A percentile compares a stretch with the other conserved stretches of the same genome.
These are phyloP conservation scores for Myriosclerotinia curreyana DNA, from an alignment of 2,329 filamentous ascomycete species.

Conservation along the genomic window DNA sequence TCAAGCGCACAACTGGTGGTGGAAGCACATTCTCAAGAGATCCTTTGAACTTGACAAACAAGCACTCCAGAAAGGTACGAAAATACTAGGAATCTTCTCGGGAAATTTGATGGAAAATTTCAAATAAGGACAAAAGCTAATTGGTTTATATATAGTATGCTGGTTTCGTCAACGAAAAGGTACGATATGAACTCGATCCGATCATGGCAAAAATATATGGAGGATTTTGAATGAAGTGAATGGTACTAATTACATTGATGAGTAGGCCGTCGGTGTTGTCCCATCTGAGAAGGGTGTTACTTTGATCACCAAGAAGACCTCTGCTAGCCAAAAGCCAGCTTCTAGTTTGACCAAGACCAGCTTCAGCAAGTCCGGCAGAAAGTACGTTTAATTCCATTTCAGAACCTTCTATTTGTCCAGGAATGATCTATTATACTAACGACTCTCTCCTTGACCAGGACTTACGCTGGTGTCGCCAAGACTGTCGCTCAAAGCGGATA, in stretches of 20 bases:
- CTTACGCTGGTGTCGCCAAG: conserved; percentile 85
- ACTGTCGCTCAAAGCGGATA: conserved; percentile 80
- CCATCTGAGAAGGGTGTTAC: conserved; percentile 72
- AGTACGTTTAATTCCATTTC: conserved; percentile 54
- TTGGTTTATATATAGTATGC: conserved; percentile 66
- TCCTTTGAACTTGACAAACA: conserved; percentile 89
- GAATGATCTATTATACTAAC: background rate
- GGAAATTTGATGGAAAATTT: background rate
- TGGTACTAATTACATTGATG: conserved; percentile 27
- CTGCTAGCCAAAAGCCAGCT: conserved; percentile 69
- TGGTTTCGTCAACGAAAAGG: conserved; percentile 92
- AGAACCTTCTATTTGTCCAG: background rate
- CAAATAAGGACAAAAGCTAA: conserved; percentile 21
- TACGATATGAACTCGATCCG: conserved; percentile 45
- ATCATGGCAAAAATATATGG: background rate
- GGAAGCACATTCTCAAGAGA: conserved; percentile 90
- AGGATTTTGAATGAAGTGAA: conserved; percentile 12
- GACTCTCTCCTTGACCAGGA: conserved; percentile 49
- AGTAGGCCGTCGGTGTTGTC: conserved; percentile 73
- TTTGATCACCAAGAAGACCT: conserved; percentile 81
- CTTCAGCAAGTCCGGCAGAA: conserved; percentile 74
- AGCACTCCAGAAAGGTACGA: conserved; percentile 82
- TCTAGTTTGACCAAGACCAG: conserved; percentile 61
- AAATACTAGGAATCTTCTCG: conserved; percentile 12
- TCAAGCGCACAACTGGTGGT: conserved; percentile 79